Base-by-base conservation (phyloP, 2,329 filamentous ascomycete genomes). In the Drechslerella coelobrocha region DNA sequence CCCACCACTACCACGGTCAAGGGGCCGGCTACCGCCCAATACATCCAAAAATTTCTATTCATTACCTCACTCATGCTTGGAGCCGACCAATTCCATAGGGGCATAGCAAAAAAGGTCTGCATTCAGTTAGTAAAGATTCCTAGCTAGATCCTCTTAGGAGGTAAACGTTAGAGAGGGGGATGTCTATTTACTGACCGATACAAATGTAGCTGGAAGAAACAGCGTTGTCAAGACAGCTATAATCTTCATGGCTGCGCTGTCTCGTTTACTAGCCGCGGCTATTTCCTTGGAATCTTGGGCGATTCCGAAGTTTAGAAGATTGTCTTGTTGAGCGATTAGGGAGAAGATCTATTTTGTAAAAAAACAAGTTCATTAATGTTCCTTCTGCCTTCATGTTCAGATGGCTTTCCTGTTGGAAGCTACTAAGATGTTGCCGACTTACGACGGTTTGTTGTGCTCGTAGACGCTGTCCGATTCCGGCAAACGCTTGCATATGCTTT, bases 241-340 rank as follows among this genome's bases (percentile, higher is more conserved):
- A 50, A 50, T 50, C 47, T 50, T 50, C 47, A 50, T 26, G 8
- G 47, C 4, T n/a, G 47, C 10, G 21, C 47, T 50, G n/a, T 50
- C 47, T 5, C 47, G 47, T 21, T 50, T 50, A 21, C 47, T 50
- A 10, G 47, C 47, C 47, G 10, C 17, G 23, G 47, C 47, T n/a
- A 50, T 8, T 26, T 50, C 19, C 23, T 50, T 50, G 7, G 47
- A 50, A 21, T 50, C 47, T n/a, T 23, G 4, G 19, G 47, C 47
- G 23, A 50, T 26, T 12, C 47, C 21, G 12, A 26, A 8, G 47
- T 50, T 50, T 4, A 50, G 47, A 3, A 8, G 8, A 50, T 50
- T 50, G 10, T 50, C 47, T 7, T 50, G 10, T 21, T 26, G 21
- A 10, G 47, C 12, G 21, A 50, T 50, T 8, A 50, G 47, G 47